Evolutionary conservation across 108 stramenopile genomes (phyloP), one percentile per base, ranked within the genome.

Genomic region (Aurantiochytrium sp.): DNA sequence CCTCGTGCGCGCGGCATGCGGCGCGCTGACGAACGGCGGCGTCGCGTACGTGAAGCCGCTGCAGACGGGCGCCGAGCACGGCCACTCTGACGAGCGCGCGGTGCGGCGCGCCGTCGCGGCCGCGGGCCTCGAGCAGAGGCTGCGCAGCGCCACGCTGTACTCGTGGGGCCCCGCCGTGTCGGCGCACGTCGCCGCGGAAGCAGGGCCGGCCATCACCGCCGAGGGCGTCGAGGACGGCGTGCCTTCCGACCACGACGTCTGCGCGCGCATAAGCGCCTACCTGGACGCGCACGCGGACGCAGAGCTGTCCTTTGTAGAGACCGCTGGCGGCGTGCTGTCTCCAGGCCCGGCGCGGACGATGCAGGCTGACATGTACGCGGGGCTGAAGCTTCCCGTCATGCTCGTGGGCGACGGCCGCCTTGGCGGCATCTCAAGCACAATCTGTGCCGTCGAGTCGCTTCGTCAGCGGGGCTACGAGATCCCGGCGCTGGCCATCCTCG

Each of bases 361-460:
- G 44, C 98, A 98, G 88, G 97, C 96, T 35, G 97, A 98, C 91
- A 72, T 98, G 87, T 98, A 97, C 72, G 91, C 92, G 21, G 89
- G 94, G 44, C 90, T 96, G 51, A 58, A 91, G 55, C 64, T 96
- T 43, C 95, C 96, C 42, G 96, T 96, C 21, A 93, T 98, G 57
- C 92, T 98, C 43, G 95, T 98, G 58, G 98, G 97, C 8, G 98
- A 98, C 92, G 97, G 96, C 23, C 92, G 95, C 69, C 90, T 98
- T 72, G 98, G 98, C 73, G 98, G 98, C 25, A 97, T 97, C 87
- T 94, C 96, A 87, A 94, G 93, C n/a, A 98, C 97, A 28, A 89
- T 98, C 58, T 91, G 96, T 3, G 91, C 96, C 18, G 88, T 97
- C 44, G 98, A 98, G 91, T 96, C 96, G 28, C 88, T 98, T 69